Evolutionary conservation across 2,329 filamentous ascomycete species (phyloP).

Genomic region (Nemania diffusa): DNA sequence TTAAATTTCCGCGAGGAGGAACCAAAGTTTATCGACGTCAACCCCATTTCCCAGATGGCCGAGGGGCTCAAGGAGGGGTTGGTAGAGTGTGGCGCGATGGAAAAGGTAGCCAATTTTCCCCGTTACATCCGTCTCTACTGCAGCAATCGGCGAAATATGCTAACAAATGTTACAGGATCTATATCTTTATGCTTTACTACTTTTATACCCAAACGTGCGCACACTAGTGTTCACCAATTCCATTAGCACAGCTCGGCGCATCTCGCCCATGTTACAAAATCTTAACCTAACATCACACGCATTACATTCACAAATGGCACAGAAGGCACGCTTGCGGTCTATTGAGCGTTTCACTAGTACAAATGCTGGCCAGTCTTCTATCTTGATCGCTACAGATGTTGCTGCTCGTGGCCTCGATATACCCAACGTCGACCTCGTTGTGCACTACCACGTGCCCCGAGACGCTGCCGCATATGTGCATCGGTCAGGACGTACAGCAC

Average conservation of each 20-base stretch:
- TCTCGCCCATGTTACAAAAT: constrained; percentile 85
- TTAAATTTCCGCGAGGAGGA: constrained; percentile 86
- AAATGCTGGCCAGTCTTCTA: constrained; percentile 63
- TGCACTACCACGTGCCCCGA: constrained; percentile 96
- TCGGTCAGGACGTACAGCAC: constrained; percentile 91
- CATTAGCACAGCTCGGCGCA: constrained; percentile 87
- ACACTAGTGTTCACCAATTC: constrained; percentile 96
- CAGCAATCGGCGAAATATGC: background rate
- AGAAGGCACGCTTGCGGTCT: constrained; percentile 93
- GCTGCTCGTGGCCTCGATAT: constrained; percentile 95
- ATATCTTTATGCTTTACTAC: constrained; percentile 87
- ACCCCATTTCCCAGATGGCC: constrained; percentile 90
- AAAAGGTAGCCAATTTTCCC: constrained; percentile 71
- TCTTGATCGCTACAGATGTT: constrained; percentile 92
- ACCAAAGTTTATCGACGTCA: constrained; percentile 92
- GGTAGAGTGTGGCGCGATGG: constrained; percentile 89
- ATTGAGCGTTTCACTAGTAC: constrained; percentile 86
- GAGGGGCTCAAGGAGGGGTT: constrained; percentile 86
- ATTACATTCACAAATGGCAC: constrained; percentile 92
- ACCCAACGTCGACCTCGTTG: constrained; percentile 83
- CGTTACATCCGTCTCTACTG: background rate
- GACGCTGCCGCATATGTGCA: constrained; percentile 95
- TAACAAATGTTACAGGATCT: constrained; percentile 70
- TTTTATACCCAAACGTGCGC: constrained; percentile 82
- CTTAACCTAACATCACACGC: constrained; percentile 80